Conservation (phyloP, 345 rosid genomes). For the Cardamine resedifolia region DNA sequence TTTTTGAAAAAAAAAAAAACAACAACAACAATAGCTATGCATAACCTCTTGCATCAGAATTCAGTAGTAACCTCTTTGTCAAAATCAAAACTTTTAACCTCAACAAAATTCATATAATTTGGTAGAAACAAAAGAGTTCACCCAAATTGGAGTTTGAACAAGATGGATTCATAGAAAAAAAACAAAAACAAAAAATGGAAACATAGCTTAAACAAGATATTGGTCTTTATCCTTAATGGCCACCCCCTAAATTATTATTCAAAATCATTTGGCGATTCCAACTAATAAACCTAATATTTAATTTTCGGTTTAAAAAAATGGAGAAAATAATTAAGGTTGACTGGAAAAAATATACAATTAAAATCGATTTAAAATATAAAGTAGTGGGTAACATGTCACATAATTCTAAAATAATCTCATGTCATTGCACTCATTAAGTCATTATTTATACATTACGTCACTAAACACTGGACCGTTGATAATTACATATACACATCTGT, state of each 20-base stretch:
- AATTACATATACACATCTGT: not conserved
- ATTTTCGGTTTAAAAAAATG: not conserved
- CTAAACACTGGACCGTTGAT: conserved; percentile 15
- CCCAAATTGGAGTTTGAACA: too few species aligned
- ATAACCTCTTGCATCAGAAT: too few species aligned
- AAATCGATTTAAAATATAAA: not conserved
- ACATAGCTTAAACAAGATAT: not conserved
- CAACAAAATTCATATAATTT: too few species aligned
- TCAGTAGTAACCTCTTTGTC: not conserved
- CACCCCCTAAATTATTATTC: too few species aligned
- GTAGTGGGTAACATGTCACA: conserved; percentile 9
- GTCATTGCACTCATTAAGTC: not conserved
- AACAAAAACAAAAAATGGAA: too few species aligned
- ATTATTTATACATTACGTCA: conserved; percentile 4
- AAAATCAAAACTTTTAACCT: not conserved
- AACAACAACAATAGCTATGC: not conserved
- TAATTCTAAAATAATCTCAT: not conserved
- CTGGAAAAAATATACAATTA: not conserved
- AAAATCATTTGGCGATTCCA: not conserved
- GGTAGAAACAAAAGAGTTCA: too few species aligned
- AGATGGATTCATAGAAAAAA: too few species aligned
- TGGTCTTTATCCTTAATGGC: not conserved
- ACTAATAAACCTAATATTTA: not conserved
- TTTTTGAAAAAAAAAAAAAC: too few species aligned
- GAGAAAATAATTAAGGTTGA: conserved; percentile 24